Conservation (phyloP, 2,329 filamentous ascomycete species). For the Ambrosiella beaveri region DNA sequence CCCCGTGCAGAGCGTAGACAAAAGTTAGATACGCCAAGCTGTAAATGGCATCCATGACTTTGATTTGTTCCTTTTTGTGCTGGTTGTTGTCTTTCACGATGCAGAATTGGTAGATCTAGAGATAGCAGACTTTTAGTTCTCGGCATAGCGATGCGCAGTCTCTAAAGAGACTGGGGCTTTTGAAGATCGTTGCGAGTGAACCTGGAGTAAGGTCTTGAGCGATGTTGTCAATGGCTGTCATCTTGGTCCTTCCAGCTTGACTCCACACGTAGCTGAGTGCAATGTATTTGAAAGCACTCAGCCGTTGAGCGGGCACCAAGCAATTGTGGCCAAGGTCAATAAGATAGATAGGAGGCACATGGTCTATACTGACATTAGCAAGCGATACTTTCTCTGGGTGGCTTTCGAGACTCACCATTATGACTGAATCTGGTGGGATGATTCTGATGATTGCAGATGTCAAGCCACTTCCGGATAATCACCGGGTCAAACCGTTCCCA, state of each 20-base stretch:
- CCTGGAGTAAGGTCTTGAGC: not conserved
- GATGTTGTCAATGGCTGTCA: not conserved
- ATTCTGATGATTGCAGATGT: not conserved
- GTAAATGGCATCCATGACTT: conserved; percentile 28
- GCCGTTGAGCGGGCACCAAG: not conserved
- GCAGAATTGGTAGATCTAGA: conserved; percentile 30
- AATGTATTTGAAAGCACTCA: conserved; percentile 18
- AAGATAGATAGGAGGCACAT: not conserved
- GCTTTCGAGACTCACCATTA: not conserved
- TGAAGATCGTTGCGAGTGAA: not conserved
- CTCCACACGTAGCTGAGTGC: conserved; percentile 29
- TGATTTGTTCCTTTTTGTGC: conserved; percentile 23
- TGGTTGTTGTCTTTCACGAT: conserved; percentile 27
- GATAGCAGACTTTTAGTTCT: conserved; percentile 24
- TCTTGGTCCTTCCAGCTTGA: conserved; percentile 13
- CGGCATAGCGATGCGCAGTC: conserved; percentile 27
- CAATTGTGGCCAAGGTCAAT: conserved; percentile 2
- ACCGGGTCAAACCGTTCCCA: not conserved
- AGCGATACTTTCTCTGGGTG: not conserved
- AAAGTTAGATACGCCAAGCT: conserved; percentile 27
- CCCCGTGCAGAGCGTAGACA: conserved; percentile 15
- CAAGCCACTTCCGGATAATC: conserved; percentile 2
- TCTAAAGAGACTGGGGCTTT: conserved; percentile 16
- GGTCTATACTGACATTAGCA: not conserved
- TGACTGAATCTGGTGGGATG: not conserved